Evolutionary conservation across 805 yeast species (phyloP).

Genomic region (Metschnikowia santaceciliae): DNA sequence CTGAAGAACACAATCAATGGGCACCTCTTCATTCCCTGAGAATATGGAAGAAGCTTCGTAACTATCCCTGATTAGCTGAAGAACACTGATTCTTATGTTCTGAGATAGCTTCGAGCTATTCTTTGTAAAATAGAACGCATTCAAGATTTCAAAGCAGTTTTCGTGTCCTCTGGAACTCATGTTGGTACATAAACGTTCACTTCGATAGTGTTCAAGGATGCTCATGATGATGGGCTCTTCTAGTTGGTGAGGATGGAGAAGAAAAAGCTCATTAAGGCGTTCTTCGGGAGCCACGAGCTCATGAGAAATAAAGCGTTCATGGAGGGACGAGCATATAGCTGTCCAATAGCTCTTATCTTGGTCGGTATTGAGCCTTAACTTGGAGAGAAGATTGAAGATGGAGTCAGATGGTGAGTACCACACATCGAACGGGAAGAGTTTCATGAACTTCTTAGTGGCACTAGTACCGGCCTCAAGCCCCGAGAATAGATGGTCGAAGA

Average conservation of each 20-base stretch:
- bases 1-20: conserved; percentile 30
- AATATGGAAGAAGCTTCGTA: conserved; percentile 31
- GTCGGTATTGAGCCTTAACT: conserved; percentile 21
- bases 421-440: conserved; percentile 33
- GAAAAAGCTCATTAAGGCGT: conserved; percentile 38
- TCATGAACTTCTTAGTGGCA: conserved; percentile 13
- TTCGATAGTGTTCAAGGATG: conserved; percentile 46
- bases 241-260: conserved; percentile 33
- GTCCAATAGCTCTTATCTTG: conserved; percentile 31
- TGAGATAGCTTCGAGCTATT: conserved; percentile 13
- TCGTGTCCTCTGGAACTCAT: conserved; percentile 49
- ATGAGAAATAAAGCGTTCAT: conserved; percentile 25
- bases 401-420: conserved; percentile 41
- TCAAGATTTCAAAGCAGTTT: conserved; percentile 42
- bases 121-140: conserved; percentile 36
- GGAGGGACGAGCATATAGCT: conserved; percentile 34
- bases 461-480: conserved; percentile 18
- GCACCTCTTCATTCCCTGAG: conserved; percentile 25
- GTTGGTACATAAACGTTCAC: conserved; percentile 52
- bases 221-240: conserved; percentile 35
- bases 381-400: conserved; percentile 35
- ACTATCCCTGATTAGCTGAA: conserved; percentile 34
- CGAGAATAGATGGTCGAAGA: conserved; percentile 38
- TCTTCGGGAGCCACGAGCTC: conserved; percentile 42
- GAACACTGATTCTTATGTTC: conserved; percentile 27